These are phyloP conservation scores for Pestalotiopsis sp. DNA, from an alignment of 2,329 filamentous ascomycete genomes.

Conservation along the genomic window DNA sequence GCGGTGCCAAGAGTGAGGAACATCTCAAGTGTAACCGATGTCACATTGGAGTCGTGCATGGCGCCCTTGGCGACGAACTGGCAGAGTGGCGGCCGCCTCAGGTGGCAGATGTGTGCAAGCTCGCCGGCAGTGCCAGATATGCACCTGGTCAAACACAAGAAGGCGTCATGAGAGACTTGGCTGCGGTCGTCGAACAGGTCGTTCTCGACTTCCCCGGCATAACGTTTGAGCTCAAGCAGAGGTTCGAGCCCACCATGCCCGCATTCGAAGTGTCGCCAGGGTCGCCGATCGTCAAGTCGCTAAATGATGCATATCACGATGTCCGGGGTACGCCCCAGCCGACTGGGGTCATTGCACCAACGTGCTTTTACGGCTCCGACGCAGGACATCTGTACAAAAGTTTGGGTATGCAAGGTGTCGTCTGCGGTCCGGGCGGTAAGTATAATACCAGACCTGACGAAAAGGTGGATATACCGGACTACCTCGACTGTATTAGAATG, in stretches of 20 bases:
- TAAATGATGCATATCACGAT: conserved; percentile 24
- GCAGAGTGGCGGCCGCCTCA: conserved; percentile 28
- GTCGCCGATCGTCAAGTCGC: conserved; percentile 20
- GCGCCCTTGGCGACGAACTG: conserved; percentile 26
- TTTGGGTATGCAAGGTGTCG: conserved; percentile 28
- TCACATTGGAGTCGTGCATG: conserved; percentile 28
- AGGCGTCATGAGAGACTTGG: conserved; percentile 24
- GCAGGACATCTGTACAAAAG: conserved; percentile 27
- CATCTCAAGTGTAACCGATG: conserved; percentile 28
- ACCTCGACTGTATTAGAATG: conserved; percentile 27
- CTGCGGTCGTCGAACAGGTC: conserved; percentile 18
- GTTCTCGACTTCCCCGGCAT: conserved; percentile 22
- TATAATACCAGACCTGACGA: conserved; percentile 30
- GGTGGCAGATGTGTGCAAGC: conserved; percentile 26
- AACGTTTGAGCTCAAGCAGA: conserved; percentile 24
- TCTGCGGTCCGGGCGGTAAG: conserved; percentile 28
- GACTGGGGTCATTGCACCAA: conserved; percentile 26
- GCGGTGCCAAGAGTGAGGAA: conserved; percentile 22
- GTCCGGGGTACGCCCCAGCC: conserved; percentile 23
- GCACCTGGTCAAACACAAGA: conserved; percentile 28
- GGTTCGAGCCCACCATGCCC: conserved; percentile 27
- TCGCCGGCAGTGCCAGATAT: conserved; percentile 27
- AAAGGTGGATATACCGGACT: conserved; percentile 29
- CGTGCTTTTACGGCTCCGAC: conserved; percentile 29
- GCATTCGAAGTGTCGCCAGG: conserved; percentile 24